A percentile compares a stretch with the other conserved stretches of the same genome.
Evolutionary conservation across 2,329 filamentous ascomycete genomes (phyloP).

Genomic region (Ophiostoma ips): DNA sequence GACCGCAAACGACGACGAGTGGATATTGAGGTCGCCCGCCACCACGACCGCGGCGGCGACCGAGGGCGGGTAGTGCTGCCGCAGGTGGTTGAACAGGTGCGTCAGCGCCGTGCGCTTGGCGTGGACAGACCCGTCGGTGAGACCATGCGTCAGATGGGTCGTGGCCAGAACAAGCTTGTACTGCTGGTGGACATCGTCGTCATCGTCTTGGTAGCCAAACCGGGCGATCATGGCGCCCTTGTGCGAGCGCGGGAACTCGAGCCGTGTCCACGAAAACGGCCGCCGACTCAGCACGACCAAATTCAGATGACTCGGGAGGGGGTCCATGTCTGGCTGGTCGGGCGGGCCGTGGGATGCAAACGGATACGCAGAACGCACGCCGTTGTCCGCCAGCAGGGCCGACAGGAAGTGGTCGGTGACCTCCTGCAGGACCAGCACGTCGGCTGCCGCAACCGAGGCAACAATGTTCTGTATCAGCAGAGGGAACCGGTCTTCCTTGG

Average conservation of each 20-base stretch:
- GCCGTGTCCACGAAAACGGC: conserved; percentile 39
- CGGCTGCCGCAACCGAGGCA: conserved; percentile 26
- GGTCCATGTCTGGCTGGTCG: conserved; percentile 33
- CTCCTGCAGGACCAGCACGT: conserved; percentile 44
- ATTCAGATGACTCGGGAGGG: conserved; percentile 47
- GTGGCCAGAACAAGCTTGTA: conserved; percentile 36
- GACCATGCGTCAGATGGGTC: conserved; percentile 47
- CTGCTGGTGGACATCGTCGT: conserved; percentile 4
- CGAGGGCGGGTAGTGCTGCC: conserved; percentile 21
- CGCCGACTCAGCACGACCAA: conserved; percentile 44
- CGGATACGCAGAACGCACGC: conserved; percentile 34
- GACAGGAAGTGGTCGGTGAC: conserved; percentile 50
- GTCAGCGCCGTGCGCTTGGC: conserved; percentile 43
- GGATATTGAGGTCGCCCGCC: conserved; percentile 51
- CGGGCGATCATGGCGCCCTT: conserved; percentile 41
- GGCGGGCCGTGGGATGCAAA: conserved; percentile 46
- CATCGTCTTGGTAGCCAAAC: conserved; percentile 16
- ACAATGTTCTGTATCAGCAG: conserved; percentile 31
- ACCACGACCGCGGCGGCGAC: conserved; percentile 37
- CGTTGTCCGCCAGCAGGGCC: conserved; percentile 33
- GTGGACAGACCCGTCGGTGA: conserved; percentile 43
- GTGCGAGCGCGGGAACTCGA: conserved; percentile 40
- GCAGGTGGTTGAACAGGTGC: conserved; percentile 33
- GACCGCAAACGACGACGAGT: conserved; percentile 44
- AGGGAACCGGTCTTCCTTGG: conserved; percentile 27